Base-by-base conservation (phyloP, 495 filamentous ascomycete species). In the Cercophora sp. region DNA sequence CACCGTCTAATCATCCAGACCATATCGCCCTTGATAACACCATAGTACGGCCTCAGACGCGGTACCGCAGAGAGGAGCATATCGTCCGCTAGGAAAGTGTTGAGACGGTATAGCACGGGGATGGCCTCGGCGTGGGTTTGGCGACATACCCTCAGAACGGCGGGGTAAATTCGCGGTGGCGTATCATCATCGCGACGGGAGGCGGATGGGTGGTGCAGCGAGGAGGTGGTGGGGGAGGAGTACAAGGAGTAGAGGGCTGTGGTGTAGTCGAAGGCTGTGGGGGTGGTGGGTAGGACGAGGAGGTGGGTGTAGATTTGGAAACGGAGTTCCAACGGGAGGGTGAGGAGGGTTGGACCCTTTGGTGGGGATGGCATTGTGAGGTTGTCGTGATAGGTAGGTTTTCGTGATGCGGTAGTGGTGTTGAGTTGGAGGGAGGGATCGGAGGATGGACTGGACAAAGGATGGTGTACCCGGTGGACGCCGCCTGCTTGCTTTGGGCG, bases 41-140 rank as follows among this genome's bases (percentile, higher is more conserved):
- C 11, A 18, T 11, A 39, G 16, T 19, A 39, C 2, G 36, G 36
- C 36, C 36, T 39, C 36, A 39, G 15, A 8, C 36, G 18, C 36
- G 36, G 36, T 19, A 39, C 5, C 42, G 42, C 26, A 16, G 36
- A 19, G 8, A 39, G n/a, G 16, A 39, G 10, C 8, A 39, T 10
- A 8, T 39, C 36, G 68, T 83, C 75, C 1, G 80, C 78, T 29
- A 72, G 48, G 69, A 82, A 83, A 16, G 56, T 73, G 63, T 80
- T 80, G 39, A 47, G 51, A 24, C 58, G 48, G 69, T 81, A 82
- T 32, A 81, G 72, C 6, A 80, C 50, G 13, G 72, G 64, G 0
- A 46, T 52, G 5, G 72, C 71, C 62, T 80, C 77, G 44, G 46
- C 23, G 65, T 77, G 50, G 22, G 70, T 61, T 41, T 70, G 63